Conservation (phyloP, 2,329 filamentous ascomycete species). For the Venturia nashicola region DNA sequence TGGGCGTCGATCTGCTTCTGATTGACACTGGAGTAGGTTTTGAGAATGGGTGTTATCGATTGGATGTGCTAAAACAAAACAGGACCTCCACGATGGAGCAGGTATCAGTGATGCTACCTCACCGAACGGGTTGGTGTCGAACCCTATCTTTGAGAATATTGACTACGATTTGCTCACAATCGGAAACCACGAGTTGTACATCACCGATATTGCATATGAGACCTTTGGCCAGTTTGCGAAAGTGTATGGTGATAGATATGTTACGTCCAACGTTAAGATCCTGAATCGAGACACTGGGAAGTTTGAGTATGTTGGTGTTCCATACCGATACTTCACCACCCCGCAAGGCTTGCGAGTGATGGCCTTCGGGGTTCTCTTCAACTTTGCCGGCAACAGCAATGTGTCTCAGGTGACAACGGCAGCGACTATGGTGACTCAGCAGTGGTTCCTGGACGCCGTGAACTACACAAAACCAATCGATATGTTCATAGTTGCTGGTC, state of each 20-base stretch:
- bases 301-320: constrained; percentile 33
- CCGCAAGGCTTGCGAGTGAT: constrained; percentile 37
- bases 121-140: constrained; percentile 44
- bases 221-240: constrained; percentile 47
- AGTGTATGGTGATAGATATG: constrained; percentile 42
- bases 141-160: constrained; percentile 38
- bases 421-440: constrained; percentile 37
- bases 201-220: constrained; percentile 49
- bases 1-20: constrained; percentile 48
- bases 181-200: constrained; percentile 55
- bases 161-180: constrained; percentile 44
- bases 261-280: constrained; percentile 42
- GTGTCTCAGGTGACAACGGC: constrained; percentile 48
- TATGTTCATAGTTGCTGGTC: constrained; percentile 50
- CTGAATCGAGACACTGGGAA: constrained; percentile 29
- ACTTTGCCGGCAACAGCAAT: constrained; percentile 46
- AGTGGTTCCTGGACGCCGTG: constrained; percentile 49
- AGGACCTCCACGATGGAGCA: constrained; percentile 55
- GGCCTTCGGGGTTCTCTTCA: constrained; percentile 39
- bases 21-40: constrained; percentile 42
- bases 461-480: constrained; percentile 45
- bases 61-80: constrained; percentile 1
- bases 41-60: constrained; percentile 37
- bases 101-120: constrained; percentile 49
- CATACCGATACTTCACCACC: constrained; percentile 39